These are phyloP conservation scores for Tritrichomonas foetus DNA, from an alignment of 208 protist genomes.

Conservation along the genomic window DNA sequence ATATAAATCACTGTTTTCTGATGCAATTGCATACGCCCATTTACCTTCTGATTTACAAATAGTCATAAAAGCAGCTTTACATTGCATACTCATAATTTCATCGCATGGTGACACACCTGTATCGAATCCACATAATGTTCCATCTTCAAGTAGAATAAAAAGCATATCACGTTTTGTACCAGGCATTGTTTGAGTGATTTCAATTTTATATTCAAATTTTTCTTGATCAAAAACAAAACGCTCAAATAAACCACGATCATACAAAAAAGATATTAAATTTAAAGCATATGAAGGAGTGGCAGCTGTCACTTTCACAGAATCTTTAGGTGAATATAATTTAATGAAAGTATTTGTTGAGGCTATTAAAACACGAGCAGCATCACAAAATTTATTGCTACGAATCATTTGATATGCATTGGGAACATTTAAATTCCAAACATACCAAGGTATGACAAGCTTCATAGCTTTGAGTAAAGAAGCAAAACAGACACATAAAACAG, in stretches of 20 bases:
- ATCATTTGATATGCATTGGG: background rate
- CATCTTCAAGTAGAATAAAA: background rate
- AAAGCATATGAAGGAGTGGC: background rate
- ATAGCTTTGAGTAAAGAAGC: background rate
- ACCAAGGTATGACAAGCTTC: background rate
- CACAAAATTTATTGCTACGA: background rate
- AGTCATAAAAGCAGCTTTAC: background rate
- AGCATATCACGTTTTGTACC: background rate
- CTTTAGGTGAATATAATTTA: conserved; percentile 22
- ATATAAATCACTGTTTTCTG: background rate
- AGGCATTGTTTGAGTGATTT: background rate
- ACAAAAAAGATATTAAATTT: background rate
- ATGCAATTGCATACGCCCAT: background rate
- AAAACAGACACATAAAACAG: background rate
- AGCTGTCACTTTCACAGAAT: background rate
- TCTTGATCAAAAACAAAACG: background rate
- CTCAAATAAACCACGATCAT: background rate
- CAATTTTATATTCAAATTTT: background rate
- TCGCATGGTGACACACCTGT: background rate
- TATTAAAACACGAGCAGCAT: background rate
- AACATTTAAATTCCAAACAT: background rate
- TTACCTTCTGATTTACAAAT: background rate
- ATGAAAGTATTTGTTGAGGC: background rate
- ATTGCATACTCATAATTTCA: background rate
- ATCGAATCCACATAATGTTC: background rate